Conservation (phyloP, 768 basidiomycete species). For the Mycena metata region DNA sequence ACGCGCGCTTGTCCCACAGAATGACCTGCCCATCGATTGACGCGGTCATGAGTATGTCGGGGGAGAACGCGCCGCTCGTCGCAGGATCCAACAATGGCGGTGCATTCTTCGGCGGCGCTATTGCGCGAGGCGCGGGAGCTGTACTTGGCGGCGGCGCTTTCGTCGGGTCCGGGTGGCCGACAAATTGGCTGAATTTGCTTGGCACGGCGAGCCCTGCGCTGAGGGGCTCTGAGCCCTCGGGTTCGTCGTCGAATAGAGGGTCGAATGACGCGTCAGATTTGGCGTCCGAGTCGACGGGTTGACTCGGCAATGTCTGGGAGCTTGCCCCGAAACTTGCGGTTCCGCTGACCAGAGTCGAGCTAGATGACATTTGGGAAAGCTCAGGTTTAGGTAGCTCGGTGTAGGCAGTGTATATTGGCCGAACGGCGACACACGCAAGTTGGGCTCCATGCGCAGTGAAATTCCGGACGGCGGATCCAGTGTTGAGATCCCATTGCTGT, state of each 20-base stretch:
- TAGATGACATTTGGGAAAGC: constrained; percentile 26
- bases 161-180: constrained; percentile 9
- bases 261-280: constrained; percentile 88
- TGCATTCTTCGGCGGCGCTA: constrained; percentile 78
- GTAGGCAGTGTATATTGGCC: constrained; percentile 52
- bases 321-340: constrained; percentile 38
- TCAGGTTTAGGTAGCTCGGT: constrained; percentile 15
- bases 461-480: constrained; percentile 80
- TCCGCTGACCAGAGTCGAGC: constrained; percentile 38
- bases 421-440: constrained; percentile 82
- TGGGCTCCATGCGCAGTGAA: constrained; percentile 90
- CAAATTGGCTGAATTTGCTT: background rate
- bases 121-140: constrained; percentile 46
- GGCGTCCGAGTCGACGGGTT: constrained; percentile 63
- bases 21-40: constrained; percentile 94
- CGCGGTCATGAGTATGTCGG: constrained; percentile 89
- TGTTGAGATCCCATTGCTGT: constrained; percentile 99
- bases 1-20: constrained; percentile 88
- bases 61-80: constrained; percentile 75
- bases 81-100: constrained; percentile 78
- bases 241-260: constrained; percentile 91
- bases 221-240: constrained; percentile 50
- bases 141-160: background rate
- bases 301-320: constrained; percentile 31
- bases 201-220: background rate